These are phyloP conservation scores for Sporothrix dimorphospora DNA, from an alignment of 2,329 filamentous ascomycete genomes.

Conservation along the genomic window DNA sequence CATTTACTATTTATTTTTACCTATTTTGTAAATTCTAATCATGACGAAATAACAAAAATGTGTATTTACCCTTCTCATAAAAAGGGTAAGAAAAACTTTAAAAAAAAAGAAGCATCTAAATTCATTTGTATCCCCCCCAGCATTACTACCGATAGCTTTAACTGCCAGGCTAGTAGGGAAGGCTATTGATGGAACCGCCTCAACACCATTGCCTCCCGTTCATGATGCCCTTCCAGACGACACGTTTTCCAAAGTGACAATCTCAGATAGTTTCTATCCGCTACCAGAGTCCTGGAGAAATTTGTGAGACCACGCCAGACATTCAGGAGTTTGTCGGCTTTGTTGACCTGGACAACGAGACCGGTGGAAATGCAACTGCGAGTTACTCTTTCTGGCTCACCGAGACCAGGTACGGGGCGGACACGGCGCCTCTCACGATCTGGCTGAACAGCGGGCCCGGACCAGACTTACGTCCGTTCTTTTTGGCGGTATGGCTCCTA, in stretches of 20 bases:
- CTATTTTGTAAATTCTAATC: too few relatives aligned
- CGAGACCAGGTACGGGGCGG: conserved; percentile 38
- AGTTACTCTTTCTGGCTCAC: conserved; percentile 68
- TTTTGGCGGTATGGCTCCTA: conserved; percentile 23
- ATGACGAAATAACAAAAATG: too few relatives aligned
- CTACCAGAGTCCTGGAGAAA: conserved; percentile 29
- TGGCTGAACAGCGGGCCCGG: conserved; percentile 37
- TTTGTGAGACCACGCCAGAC: conserved; percentile 60
- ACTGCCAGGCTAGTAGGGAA: not conserved
- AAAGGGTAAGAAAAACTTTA: too few relatives aligned
- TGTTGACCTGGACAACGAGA: conserved; percentile 49
- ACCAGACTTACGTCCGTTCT: conserved; percentile 22
- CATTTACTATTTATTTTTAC: too few relatives aligned
- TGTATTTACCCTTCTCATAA: too few relatives aligned
- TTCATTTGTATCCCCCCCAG: too few relatives aligned
- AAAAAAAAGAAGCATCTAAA: not conserved
- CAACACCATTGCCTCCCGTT: not conserved
- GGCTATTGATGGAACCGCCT: not conserved
- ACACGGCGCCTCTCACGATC: conserved; percentile 33
- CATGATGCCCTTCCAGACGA: not conserved
- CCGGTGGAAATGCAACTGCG: conserved; percentile 46
- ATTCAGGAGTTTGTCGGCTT: conserved; percentile 62
- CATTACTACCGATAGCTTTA: not conserved
- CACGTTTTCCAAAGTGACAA: not conserved
- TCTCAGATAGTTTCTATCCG: not conserved